Evolutionary conservation across 768 basidiomycete genomes (phyloP), one percentile per base, ranked within the genome.

Genomic region (Suillus variegatus): DNA sequence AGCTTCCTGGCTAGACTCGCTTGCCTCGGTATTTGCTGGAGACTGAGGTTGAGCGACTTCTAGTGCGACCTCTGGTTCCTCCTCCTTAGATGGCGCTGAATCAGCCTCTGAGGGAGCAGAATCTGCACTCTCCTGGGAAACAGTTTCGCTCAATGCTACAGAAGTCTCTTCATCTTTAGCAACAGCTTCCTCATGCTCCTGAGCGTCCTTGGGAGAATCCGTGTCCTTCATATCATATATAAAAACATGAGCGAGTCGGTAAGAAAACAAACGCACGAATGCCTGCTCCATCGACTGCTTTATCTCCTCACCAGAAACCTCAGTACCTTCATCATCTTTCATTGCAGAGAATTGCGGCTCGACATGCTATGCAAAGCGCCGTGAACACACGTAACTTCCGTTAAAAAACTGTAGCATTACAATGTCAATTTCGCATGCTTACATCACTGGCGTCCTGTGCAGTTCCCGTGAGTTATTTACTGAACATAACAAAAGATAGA

Each of bases 191-290:
- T 79, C 75, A 20, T 38, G 66, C 64, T 64, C 69, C 64, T 75
- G 69, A n/a, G 77, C 72, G 25, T 73, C 70, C 52, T 71, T 77
- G 18, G 77, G 75, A 58, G 78, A 72, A 64, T 78, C 78, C 32
- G 66, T 60, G 32, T 69, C 68, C 77, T 79, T 56, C 14, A 12
- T 32, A 28, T 43, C 62, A 65, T 66, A 67, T 43, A 52, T 43
- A 46, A 40, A 28, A 44, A 61, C 52, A 51, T 32, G 41, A 64
- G 10, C 28, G 55, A 36, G n/a, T 62, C 10, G 8, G 10, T 25
- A 63, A 36, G 40, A 38, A 2, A 46, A 16, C 28, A 56, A 40
- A 67, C 77, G 62, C 43, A 77, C 76, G 7, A 68, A 65, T 13
- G 70, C 72, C 49, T 64, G 68, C 65, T 71, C 68, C 32, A 73